Percentiles rank a stretch among this genome's conserved stretches.
phyloP scores from a whole-genome alignment of 2,329 filamentous ascomycete species.

The Fusarium udum region DNA sequence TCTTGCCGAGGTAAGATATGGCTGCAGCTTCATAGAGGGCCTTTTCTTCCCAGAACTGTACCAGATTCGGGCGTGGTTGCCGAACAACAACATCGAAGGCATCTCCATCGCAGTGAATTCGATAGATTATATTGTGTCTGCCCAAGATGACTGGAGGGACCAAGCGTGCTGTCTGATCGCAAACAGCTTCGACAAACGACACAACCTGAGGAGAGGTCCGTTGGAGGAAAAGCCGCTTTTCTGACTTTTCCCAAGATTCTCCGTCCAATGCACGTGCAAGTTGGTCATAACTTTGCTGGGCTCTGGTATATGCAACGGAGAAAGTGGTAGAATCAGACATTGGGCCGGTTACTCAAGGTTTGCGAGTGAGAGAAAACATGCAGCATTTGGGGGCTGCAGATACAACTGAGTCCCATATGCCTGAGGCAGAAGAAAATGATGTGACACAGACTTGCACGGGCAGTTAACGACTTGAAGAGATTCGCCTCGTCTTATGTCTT shows the following conservation, averaged over 20 bases:
- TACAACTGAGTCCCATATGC: not conserved
- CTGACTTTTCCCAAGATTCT: not conserved
- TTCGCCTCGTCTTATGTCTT: not conserved
- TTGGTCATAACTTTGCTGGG: conserved; percentile 3
- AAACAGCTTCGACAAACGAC: not conserved
- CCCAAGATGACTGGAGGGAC: conserved; percentile 5
- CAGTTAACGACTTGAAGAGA: not conserved
- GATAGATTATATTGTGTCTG: conserved; percentile 7
- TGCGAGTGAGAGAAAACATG: not conserved
- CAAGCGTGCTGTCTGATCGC: not conserved
- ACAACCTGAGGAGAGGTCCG: not conserved
- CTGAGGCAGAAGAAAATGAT: not conserved
- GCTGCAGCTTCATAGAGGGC: conserved; percentile 1
- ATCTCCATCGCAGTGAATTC: not conserved
- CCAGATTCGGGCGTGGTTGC: conserved; percentile 1
- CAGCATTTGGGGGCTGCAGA: not conserved
- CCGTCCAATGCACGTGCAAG: not conserved
- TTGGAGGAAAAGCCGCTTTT: not conserved
- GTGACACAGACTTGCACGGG: not conserved
- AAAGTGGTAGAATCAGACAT: not conserved
- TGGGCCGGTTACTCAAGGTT: not conserved
- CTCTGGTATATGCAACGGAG: not conserved
- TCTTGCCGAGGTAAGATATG: not conserved
- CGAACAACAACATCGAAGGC: not conserved
- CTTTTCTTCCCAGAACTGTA: conserved; percentile 11